A percentile compares a stretch with the other conserved stretches of the same genome.
These are phyloP conservation scores for Pogostemon cablin DNA, from an alignment of 257 asterid species.

Conservation along the genomic window DNA sequence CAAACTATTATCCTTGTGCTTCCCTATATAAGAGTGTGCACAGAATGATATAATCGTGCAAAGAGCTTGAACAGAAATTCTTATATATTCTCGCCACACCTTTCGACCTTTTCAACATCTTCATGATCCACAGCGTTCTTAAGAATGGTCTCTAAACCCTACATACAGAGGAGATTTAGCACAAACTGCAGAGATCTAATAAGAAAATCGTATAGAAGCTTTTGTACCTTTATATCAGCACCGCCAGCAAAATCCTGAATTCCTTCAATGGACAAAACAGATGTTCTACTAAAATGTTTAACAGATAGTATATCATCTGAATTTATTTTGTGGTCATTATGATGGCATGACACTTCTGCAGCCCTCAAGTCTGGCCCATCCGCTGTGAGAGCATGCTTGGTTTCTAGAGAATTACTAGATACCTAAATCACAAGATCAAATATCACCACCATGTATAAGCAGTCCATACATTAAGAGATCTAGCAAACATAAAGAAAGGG, in stretches of 20 bases:
- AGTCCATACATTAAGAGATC: constrained; percentile 14
- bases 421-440: constrained; percentile 52
- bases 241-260: constrained; percentile 77
- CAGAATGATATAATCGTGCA: constrained; percentile 22
- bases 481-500: constrained; percentile 24
- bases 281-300: constrained; percentile 50
- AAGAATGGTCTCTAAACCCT: constrained; percentile 90
- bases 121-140: constrained; percentile 88
- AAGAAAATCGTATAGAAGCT: constrained; percentile 30
- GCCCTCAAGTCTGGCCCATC: constrained; percentile 47
- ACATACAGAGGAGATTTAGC: constrained; percentile 35
- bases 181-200: constrained; percentile 32
- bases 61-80: constrained; percentile 29
- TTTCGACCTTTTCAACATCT: constrained; percentile 74
- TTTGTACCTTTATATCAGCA: constrained; percentile 80
- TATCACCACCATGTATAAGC: constrained; percentile 21
- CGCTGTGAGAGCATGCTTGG: constrained; percentile 51
- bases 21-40: constrained; percentile 19
- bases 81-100: constrained; percentile 46
- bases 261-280: constrained; percentile 65
- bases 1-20: constrained; percentile 15
- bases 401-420: constrained; percentile 48
- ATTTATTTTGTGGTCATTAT: constrained; percentile 43
- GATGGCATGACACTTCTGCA: constrained; percentile 51
- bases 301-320: constrained; percentile 44